phyloP scores from a whole-genome alignment of 345 rosid species.

The Geranium brycei region DNA sequence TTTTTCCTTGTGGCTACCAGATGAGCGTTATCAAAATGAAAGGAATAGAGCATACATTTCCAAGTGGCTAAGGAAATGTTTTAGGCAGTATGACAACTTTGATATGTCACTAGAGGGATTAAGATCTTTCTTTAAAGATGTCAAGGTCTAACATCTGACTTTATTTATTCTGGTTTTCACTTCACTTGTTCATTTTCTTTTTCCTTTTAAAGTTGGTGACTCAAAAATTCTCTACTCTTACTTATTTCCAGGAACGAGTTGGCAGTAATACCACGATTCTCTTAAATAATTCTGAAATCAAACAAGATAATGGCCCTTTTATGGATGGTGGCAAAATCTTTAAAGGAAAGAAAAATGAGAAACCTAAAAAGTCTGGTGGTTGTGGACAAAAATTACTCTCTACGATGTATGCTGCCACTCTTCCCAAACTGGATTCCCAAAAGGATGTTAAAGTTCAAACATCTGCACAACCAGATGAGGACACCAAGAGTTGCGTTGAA shows the following conservation, averaged over 20 bases:
- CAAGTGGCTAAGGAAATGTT: constrained; percentile 86
- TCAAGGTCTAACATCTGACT: constrained; percentile 38
- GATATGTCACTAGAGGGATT: constrained; percentile 47
- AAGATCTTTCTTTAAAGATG: constrained; percentile 57
- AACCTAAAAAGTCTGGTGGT: constrained; percentile 22
- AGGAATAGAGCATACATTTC: constrained; percentile 61
- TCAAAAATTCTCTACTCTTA: constrained; percentile 10
- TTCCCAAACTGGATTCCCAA: constrained; percentile 19
- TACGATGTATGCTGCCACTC: constrained; percentile 16
- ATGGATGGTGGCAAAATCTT: constrained; percentile 16
- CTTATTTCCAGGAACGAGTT: constrained; percentile 37
- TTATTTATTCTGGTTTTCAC: constrained; percentile 6
- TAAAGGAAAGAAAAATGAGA: constrained; percentile 22
- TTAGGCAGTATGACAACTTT: constrained; percentile 48
- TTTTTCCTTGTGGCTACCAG: constrained; percentile 25
- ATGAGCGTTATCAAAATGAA: constrained; percentile 70
- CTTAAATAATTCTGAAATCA: constrained; percentile 16
- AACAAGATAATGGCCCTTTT: constrained; percentile 14
- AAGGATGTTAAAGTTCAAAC: constrained; percentile 19
- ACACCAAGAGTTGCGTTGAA: constrained; percentile 22
- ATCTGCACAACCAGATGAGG: constrained; percentile 23
- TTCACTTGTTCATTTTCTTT: constrained; percentile 8
- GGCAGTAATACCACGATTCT: constrained; percentile 22
- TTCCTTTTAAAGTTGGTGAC: constrained; percentile 1
- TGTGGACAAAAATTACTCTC: constrained; percentile 15